Evolutionary conservation across 2,329 filamentous ascomycete species (phyloP).

Genomic region (Penicillium polonicum): DNA sequence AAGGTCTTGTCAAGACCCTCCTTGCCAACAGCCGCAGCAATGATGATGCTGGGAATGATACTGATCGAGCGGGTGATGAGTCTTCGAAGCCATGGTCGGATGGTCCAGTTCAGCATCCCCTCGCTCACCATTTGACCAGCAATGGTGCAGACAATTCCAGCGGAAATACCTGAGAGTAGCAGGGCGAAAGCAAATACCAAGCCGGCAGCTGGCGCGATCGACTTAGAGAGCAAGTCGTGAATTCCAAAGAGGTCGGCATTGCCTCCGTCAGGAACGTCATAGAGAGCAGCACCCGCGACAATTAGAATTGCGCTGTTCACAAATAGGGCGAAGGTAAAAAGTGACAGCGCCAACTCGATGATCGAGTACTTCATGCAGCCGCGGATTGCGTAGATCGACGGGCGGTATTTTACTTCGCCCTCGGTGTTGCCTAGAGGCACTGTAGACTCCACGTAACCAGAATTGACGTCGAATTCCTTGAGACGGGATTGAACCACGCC

Average conservation of each 20-base stretch:
- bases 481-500: slow-evolving; percentile 57
- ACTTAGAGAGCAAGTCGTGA: slow-evolving; percentile 66
- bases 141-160: slow-evolving; percentile 86
- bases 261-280: slow-evolving; percentile 58
- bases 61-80: slow-evolving; percentile 76
- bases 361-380: slow-evolving; percentile 73
- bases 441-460: slow-evolving; percentile 36
- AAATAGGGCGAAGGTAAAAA: slow-evolving; percentile 81
- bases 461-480: slow-evolving; percentile 48
- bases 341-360: slow-evolving; percentile 66
- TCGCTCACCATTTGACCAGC: slow-evolving; percentile 86
- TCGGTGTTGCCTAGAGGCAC: slow-evolving; percentile 35
- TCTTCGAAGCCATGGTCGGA: slow-evolving; percentile 75
- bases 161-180: slow-evolving; percentile 74
- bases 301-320: slow-evolving; percentile 82
- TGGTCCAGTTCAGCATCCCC: slow-evolving; percentile 72
- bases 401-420: slow-evolving; percentile 63
- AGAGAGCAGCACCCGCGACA: slow-evolving; percentile 75
- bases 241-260: slow-evolving; percentile 81
- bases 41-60: slow-evolving; percentile 78
- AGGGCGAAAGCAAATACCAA: slow-evolving; percentile 82
- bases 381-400: slow-evolving; percentile 69
- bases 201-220: slow-evolving; percentile 72
- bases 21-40: slow-evolving; percentile 74
- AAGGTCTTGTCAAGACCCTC: slow-evolving; percentile 69